phyloP scores from a whole-genome alignment of 192 early-diverging fungal species.

The Coemansia sp. region DNA sequence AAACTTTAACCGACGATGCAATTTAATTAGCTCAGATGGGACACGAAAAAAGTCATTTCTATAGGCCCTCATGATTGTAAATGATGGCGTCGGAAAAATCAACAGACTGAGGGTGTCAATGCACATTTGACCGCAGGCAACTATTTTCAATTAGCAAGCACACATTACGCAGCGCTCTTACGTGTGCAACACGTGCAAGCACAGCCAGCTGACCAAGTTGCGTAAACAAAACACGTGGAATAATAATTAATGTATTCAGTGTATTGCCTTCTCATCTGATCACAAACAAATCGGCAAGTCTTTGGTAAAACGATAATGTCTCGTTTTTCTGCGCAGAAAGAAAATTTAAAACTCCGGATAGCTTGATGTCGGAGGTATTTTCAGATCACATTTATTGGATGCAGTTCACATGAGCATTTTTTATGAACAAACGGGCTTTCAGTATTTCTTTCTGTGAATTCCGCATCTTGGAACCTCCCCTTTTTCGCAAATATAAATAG shows the following conservation, averaged over 20 bases:
- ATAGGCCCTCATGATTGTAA: no score
- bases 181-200: no score
- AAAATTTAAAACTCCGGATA: slow-evolving; percentile 3
- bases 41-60: no score
- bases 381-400: slow-evolving; percentile 5
- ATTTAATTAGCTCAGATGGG: no score
- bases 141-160: no score
- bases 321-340: background rate
- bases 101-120: no score
- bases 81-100: no score
- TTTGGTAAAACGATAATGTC: background rate
- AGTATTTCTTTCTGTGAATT: background rate
- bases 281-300: background rate
- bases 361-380: background rate
- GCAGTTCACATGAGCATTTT: slow-evolving; percentile 1
- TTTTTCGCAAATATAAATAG: slow-evolving; percentile 9
- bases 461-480: background rate
- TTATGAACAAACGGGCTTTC: slow-evolving; percentile 3
- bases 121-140: no score
- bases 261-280: slow-evolving; percentile 1
- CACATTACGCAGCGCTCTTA: no score
- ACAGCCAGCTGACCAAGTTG: background rate
- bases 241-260: background rate
- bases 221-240: background rate
- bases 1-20: no score